phyloP scores from a whole-genome alignment of 2,329 filamentous ascomycete genomes.

The Penicillium sp. region DNA sequence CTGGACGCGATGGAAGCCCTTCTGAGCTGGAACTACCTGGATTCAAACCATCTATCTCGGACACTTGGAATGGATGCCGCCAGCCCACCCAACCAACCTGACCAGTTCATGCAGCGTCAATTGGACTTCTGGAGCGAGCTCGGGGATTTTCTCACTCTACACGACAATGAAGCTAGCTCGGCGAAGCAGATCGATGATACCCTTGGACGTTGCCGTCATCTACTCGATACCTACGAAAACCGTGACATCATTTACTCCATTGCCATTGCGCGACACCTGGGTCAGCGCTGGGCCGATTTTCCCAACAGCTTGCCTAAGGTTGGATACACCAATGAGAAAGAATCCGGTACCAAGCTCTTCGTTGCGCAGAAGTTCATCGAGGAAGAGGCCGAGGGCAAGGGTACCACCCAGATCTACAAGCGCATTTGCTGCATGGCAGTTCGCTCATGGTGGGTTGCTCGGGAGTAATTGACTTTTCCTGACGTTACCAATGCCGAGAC shows the following conservation, averaged over 20 bases:
- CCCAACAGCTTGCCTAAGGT: conserved; percentile 57
- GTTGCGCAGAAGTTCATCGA: conserved; percentile 71
- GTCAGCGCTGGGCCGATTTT: conserved; percentile 63
- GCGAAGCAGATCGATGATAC: conserved; percentile 64
- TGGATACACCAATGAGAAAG: conserved; percentile 64
- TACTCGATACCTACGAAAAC: conserved; percentile 80
- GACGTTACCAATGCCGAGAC: not conserved
- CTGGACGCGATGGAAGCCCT: conserved; percentile 75
- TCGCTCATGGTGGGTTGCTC: conserved; percentile 54
- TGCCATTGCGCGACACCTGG: conserved; percentile 73
- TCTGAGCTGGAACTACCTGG: conserved; percentile 69
- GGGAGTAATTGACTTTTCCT: conserved; percentile 27
- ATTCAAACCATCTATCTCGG: conserved; percentile 49
- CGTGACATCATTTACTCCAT: conserved; percentile 89
- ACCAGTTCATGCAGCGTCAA: conserved; percentile 61
- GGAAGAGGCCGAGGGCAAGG: conserved; percentile 64
- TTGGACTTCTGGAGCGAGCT: conserved; percentile 81
- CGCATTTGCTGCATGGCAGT: conserved; percentile 68
- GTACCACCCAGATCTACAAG: conserved; percentile 72
- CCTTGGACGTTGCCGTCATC: conserved; percentile 64
- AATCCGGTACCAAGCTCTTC: conserved; percentile 65
- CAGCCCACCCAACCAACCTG: conserved; percentile 41
- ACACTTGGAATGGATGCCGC: conserved; percentile 42
- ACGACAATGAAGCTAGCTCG: conserved; percentile 57
- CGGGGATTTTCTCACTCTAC: conserved; percentile 68